phyloP scores from a whole-genome alignment of 495 filamentous ascomycete species.

The Neurospora intermedia region DNA sequence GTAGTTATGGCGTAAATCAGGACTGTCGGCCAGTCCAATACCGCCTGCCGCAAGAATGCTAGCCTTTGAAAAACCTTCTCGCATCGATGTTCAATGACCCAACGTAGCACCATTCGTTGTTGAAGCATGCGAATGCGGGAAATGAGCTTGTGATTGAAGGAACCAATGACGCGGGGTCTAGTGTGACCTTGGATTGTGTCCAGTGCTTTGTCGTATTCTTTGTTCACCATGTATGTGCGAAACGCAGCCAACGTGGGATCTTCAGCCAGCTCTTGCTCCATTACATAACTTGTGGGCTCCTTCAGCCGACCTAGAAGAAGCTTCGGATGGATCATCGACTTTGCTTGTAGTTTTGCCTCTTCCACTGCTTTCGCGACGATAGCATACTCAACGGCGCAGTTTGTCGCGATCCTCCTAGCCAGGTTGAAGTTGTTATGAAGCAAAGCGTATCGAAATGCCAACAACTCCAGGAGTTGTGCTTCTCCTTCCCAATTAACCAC shows the following conservation, averaged over 20 bases:
- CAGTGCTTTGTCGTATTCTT: not conserved
- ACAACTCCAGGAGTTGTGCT: not conserved
- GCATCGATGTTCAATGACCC: not conserved
- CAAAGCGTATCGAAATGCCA: not conserved
- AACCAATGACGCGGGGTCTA: too few relatives aligned
- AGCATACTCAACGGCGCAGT: rapidly evolving
- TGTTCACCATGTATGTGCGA: not conserved
- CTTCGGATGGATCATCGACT: not conserved
- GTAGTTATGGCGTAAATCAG: not conserved
- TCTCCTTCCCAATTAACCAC: not conserved
- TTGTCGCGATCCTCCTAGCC: not conserved
- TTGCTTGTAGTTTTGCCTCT: not conserved
- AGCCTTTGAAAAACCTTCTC: not conserved
- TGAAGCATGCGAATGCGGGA: not conserved
- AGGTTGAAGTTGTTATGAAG: not conserved
- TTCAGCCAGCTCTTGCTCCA: too few relatives aligned
- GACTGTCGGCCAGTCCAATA: not conserved
- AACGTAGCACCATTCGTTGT: not conserved
- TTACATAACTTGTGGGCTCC: not conserved
- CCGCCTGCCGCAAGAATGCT: not conserved
- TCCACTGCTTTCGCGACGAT: not conserved
- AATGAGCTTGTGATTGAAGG: too few relatives aligned
- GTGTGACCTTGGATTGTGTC: not conserved
- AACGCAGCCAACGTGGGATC: too few relatives aligned
- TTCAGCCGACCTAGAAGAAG: not conserved